These are phyloP conservation scores for Leccinellum luteum DNA, from an alignment of 768 basidiomycete species.

Conservation along the genomic window DNA sequence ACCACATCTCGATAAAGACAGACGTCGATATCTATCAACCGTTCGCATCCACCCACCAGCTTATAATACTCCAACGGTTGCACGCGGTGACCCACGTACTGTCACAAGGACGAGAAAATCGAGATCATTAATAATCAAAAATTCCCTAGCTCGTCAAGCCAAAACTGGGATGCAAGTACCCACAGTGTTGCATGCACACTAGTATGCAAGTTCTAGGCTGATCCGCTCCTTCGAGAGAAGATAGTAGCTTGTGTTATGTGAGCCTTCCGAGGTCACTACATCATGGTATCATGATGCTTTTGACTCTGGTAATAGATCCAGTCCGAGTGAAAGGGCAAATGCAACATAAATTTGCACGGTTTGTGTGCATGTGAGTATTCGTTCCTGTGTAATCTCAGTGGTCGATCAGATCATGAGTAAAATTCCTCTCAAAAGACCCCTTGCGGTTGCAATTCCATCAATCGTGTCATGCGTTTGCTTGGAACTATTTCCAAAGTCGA, in stretches of 20 bases:
- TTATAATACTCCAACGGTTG: not conserved
- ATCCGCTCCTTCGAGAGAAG: constrained; percentile 37
- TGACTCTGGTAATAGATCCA: constrained; percentile 56
- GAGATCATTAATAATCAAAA: not conserved
- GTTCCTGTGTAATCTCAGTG: not conserved
- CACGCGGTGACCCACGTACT: not conserved
- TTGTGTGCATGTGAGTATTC: constrained; percentile 80
- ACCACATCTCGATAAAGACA: not conserved
- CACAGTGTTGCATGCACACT: too few species aligned
- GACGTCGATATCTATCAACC: not conserved
- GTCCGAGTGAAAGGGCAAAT: constrained; percentile 75
- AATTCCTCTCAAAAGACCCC: too few species aligned
- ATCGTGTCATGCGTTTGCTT: too few species aligned
- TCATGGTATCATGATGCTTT: too few species aligned
- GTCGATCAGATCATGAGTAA: not conserved
- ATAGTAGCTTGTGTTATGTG: too few species aligned
- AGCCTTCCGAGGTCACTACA: too few species aligned
- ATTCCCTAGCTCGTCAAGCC: too few species aligned
- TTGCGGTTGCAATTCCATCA: too few species aligned
- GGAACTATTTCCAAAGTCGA: too few species aligned
- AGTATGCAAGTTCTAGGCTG: not conserved
- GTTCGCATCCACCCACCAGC: not conserved
- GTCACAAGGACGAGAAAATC: not conserved
- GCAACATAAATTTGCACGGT: constrained; percentile 91
- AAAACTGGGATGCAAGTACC: too few species aligned